Conservation (phyloP, 768 basidiomycete genomes). For the Lactarius quietus region DNA sequence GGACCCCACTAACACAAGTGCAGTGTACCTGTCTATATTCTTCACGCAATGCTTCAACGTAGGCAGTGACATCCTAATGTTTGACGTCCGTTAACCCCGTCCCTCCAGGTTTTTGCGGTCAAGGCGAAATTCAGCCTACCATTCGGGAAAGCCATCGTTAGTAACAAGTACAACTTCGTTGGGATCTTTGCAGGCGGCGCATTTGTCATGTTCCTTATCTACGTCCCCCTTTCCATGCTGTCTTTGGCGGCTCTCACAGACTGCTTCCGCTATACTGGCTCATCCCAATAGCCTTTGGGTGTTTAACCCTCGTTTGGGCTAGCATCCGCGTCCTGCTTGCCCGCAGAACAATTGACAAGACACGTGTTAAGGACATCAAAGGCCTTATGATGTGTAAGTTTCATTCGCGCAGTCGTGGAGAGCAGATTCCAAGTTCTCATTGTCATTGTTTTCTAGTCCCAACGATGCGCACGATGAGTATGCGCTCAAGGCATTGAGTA, state of each 20-base stretch:
- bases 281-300: constrained; percentile 58
- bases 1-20: neutral
- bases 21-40: constrained; percentile 62
- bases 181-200: constrained; percentile 60
- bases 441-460: constrained; percentile 42
- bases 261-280: constrained; percentile 67
- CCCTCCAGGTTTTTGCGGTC: constrained; percentile 55
- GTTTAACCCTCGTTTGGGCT: constrained; percentile 53
- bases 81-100: neutral
- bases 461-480: constrained; percentile 34
- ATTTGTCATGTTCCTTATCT: constrained; percentile 64
- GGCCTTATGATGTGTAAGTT: constrained; percentile 70
- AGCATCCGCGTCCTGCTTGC: constrained; percentile 55
- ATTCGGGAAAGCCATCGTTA: constrained; percentile 54
- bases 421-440: constrained; percentile 15
- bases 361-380: constrained; percentile 60
- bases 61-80: constrained; percentile 20
- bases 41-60: constrained; percentile 70
- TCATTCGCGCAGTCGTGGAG: neutral
- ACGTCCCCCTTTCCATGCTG: constrained; percentile 67
- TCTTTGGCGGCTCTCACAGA: constrained; percentile 58
- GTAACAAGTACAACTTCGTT: constrained; percentile 61
- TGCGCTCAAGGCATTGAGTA: constrained; percentile 27
- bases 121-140: constrained; percentile 61
- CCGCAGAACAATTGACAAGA: constrained; percentile 50